Evolutionary conservation across 2,329 filamentous ascomycete species (phyloP), one percentile per base, ranked within the genome.

Genomic region (Dactylellina drechsleri): DNA sequence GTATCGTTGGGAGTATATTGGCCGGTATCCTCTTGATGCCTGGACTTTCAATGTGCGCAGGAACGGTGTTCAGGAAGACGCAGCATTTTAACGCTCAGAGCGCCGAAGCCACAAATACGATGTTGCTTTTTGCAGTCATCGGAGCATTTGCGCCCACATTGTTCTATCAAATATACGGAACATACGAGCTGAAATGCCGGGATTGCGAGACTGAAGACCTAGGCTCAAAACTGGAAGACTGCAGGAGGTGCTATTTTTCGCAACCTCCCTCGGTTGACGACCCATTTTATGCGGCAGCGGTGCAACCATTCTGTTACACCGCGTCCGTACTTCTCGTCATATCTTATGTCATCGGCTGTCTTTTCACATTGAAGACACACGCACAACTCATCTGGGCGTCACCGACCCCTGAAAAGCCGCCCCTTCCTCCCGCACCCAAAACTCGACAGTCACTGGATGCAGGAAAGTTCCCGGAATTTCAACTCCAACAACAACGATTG

Each of bases 81-180:
- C 95, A 99, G 81, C 90, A 95, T 49, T 99, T 99, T 86, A 99
- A 99, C 81, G 93, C 95, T 77, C 92, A 90, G 80, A 98, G 94
- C 40, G 95, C 95, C 31, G 93, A 95, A 81, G 95, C 98, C 40
- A 78, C 78, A 4, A 97, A 93, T 1, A 99, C 95, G 0, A 99
- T 99, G 95, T 84, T 99, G 67, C 86, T 99, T 8, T 99, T 99
- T 81, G 94, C 95, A 23, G 91, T 96, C 45, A 95, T 99, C 79
- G 94, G 92, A 76, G 92, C 94, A 7, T 99, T 99, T 82, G 91
- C 94, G 0, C 95, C 95, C 1, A 99, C 95, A 0, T 84, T 99
- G 13, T 99, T 99, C 83, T 99, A 98, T 83, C 94, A 99, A 81
- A 97, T 99, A 77, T 98, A 98, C 82, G 96, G 95, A 78, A 97